Evolutionary conservation across 2,329 filamentous ascomycete species (phyloP).

Genomic region (Colletotrichum limetticola): DNA sequence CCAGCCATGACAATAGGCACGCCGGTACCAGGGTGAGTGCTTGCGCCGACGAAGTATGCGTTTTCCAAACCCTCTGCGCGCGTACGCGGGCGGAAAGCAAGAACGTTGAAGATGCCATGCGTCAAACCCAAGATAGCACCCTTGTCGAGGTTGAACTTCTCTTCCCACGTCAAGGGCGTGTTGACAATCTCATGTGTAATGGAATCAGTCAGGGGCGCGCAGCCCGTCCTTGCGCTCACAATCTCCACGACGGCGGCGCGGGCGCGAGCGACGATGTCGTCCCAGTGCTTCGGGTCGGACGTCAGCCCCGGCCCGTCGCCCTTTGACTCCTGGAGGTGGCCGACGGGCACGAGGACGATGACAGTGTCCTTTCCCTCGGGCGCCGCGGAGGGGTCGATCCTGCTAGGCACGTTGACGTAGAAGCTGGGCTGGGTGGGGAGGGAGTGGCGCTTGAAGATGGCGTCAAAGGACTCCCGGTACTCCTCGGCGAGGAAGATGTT

Average conservation of each 20-base stretch:
- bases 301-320: conserved; percentile 44
- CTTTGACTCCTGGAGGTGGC: conserved; percentile 68
- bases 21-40: conserved; percentile 80
- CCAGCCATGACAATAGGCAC: conserved; percentile 80
- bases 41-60: conserved; percentile 79
- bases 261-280: conserved; percentile 66
- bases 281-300: conserved; percentile 66
- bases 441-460: conserved; percentile 76
- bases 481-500: conserved; percentile 83
- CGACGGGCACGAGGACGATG: conserved; percentile 78
- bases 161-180: conserved; percentile 72
- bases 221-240: conserved; percentile 69
- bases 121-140: conserved; percentile 79
- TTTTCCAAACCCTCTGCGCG: conserved; percentile 59
- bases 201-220: conserved; percentile 54
- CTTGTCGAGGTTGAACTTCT: conserved; percentile 78
- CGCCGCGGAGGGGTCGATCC: conserved; percentile 75
- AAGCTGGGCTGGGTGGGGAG: conserved; percentile 78
- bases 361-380: conserved; percentile 73
- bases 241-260: conserved; percentile 70
- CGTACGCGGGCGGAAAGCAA: conserved; percentile 72
- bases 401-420: conserved; percentile 80
- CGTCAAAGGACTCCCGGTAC: conserved; percentile 79
- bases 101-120: conserved; percentile 80
- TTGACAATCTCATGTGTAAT: conserved; percentile 73